Evolutionary conservation across 768 basidiomycete genomes (phyloP), one percentile per base, ranked within the genome.

Genomic region (Calvatia gigantea): DNA sequence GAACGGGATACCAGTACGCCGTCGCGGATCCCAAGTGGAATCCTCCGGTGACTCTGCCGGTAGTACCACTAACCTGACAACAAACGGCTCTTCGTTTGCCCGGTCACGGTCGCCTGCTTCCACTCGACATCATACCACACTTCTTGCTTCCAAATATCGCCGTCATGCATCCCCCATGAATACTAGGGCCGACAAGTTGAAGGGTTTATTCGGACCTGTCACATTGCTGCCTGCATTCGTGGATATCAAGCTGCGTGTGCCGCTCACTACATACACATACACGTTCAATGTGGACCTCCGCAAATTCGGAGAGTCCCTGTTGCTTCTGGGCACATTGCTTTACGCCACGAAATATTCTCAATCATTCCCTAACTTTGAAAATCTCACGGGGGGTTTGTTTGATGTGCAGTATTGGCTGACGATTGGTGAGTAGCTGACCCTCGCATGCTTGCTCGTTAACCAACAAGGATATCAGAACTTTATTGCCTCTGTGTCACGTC

Each of bases 61-160:
- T 54, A 69, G 64, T 31, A 67, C 72, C 6, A 65, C 74, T 15
- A 49, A 43, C 19, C 47, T 31, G 27, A 12, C 14, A n/a, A 28
- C 27, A 15, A 49, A 42, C 17, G 46, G 77, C 49, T 70, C 71
- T 45, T 66, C 81, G 1, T 88, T 90, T 62, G 83, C 87, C 33
- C 84, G 87, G n/a, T 89, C 89, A 6, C 82, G 82, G 19, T 89
- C 89, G 1, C 87, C 89, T 38, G 79, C 75, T 9, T 65, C 81
- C 12, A 57, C 59, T 12, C 70, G 73, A 38, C 62, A 66, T 3
- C 65, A 65, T 23, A 64, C 64, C 43, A 62, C 69, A 45, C 60
- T 70, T 6, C 54, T 56, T 23, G 32, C 54, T 6, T 48, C 54
- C 23, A 56, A 35, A 42, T 19, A 37, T 25, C 47, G 46, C 29